Conservation (phyloP, 208 protist species). For the Leishmania tropica region DNA sequence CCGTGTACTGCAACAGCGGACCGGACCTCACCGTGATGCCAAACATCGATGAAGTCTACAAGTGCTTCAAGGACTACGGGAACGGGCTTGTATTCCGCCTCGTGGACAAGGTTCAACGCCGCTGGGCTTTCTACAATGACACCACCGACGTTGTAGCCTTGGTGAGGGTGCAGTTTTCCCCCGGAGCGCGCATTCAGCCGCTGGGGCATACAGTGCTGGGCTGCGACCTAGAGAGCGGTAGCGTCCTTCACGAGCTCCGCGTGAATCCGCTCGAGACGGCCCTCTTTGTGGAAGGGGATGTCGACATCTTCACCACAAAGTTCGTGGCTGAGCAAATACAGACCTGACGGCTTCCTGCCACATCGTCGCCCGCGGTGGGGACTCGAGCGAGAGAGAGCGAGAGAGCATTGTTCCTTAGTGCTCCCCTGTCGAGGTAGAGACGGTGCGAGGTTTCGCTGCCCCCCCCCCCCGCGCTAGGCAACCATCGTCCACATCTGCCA, state of each 20-base stretch:
- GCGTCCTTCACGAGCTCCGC: conserved; percentile 41
- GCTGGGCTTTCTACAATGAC: conserved; percentile 87
- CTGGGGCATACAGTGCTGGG: conserved; percentile 42
- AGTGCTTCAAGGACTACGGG: conserved; percentile 80
- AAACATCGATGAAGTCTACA: conserved; percentile 48
- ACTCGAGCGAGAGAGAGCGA: neutral
- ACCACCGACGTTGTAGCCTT: conserved; percentile 54
- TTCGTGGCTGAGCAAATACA: conserved; percentile 50
- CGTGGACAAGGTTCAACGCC: conserved; percentile 37
- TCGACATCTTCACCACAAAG: conserved; percentile 65
- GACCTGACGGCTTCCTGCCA: neutral
- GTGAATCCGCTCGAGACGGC: conserved; percentile 62
- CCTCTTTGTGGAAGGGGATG: conserved; percentile 63
- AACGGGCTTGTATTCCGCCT: conserved; percentile 84
- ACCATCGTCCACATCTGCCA: neutral
- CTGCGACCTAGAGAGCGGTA: conserved; percentile 46
- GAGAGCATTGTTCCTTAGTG: neutral
- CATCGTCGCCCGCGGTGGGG: neutral
- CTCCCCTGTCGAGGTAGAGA: neutral
- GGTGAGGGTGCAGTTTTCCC: conserved; percentile 48
- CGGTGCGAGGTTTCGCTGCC: neutral
- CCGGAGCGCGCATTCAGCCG: conserved; percentile 32
- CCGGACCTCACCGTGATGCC: conserved; percentile 53
- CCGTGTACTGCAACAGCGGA: conserved; percentile 42
- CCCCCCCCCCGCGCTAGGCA: neutral